Evolutionary conservation across 208 protist species (phyloP).

Genomic region (Spongospora subterranea): DNA sequence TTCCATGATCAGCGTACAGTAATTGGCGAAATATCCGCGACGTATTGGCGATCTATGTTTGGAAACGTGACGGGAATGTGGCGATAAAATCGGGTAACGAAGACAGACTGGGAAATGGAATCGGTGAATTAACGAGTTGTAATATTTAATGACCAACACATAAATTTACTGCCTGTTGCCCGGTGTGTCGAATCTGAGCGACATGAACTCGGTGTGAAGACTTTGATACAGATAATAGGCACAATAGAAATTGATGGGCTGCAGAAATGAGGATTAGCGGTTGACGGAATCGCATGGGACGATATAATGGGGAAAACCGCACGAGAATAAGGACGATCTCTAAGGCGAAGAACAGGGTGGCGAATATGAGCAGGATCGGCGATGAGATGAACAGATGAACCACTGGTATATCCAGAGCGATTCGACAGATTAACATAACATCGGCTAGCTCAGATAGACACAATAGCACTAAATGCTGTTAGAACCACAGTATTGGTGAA

Average conservation of each 20-base stretch:
- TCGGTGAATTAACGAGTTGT: too few species aligned
- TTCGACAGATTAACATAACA: not conserved
- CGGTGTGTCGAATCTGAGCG: not conserved
- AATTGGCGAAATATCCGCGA: too few species aligned
- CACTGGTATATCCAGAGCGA: not conserved
- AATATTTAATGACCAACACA: too few species aligned
- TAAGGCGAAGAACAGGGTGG: not conserved
- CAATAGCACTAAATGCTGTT: constrained; percentile 33
- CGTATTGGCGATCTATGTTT: too few species aligned
- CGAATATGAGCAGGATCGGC: not conserved
- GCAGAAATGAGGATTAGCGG: not conserved
- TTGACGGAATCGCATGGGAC: not conserved
- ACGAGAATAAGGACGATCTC: not conserved
- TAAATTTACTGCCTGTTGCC: not conserved
- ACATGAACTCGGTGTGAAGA: not conserved
- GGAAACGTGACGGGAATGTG: too few species aligned
- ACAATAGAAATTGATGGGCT: constrained; percentile 44
- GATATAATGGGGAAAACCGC: not conserved
- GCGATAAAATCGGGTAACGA: too few species aligned
- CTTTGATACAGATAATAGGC: constrained; percentile 49
- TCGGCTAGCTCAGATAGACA: not conserved
- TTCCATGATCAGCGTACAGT: too few species aligned
- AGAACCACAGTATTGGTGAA: too few species aligned
- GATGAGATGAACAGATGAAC: not conserved
- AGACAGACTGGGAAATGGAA: too few species aligned